phyloP scores from a whole-genome alignment of 768 basidiomycete genomes.

The Tylopilus intermedius region DNA sequence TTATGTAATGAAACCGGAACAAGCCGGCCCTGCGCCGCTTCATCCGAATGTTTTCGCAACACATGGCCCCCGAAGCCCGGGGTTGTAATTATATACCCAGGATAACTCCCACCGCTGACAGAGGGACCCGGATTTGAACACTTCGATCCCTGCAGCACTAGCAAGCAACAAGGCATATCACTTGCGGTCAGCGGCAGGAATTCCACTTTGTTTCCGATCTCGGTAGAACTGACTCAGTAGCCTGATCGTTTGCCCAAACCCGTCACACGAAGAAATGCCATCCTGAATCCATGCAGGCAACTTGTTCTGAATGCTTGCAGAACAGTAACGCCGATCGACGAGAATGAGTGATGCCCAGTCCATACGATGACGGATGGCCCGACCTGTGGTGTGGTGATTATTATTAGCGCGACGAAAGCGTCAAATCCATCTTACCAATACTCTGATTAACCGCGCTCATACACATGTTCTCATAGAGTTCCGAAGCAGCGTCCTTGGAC shows the following conservation, averaged over 20 bases:
- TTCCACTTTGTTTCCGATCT: conserved; percentile 38
- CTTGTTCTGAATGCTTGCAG: conserved; percentile 63
- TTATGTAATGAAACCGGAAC: conserved; percentile 19
- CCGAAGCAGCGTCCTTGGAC: conserved; percentile 64
- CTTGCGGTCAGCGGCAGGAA: too few relatives aligned
- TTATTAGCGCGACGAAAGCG: background rate
- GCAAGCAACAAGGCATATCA: background rate
- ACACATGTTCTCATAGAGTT: conserved; percentile 87
- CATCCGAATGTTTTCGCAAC: background rate
- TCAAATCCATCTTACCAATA: conserved; percentile 57
- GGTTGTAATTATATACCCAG: background rate
- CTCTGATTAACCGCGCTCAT: conserved; percentile 97
- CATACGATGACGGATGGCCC: conserved; percentile 84
- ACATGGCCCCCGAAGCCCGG: background rate
- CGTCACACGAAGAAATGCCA: conserved; percentile 50
- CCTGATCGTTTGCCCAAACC: conserved; percentile 69
- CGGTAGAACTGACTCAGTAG: conserved; percentile 67
- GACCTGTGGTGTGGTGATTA: conserved; percentile 45
- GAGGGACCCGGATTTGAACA: background rate
- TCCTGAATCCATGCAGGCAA: conserved; percentile 89
- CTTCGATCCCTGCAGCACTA: conserved; percentile 3
- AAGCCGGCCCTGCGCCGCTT: conserved; percentile 9
- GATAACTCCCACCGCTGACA: conserved; percentile 1
- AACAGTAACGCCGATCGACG: conserved; percentile 77
- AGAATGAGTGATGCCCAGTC: conserved; percentile 93